Evolutionary conservation across 2,329 filamentous ascomycete species (phyloP).

Genomic region (Trichophyton schoenleinii): DNA sequence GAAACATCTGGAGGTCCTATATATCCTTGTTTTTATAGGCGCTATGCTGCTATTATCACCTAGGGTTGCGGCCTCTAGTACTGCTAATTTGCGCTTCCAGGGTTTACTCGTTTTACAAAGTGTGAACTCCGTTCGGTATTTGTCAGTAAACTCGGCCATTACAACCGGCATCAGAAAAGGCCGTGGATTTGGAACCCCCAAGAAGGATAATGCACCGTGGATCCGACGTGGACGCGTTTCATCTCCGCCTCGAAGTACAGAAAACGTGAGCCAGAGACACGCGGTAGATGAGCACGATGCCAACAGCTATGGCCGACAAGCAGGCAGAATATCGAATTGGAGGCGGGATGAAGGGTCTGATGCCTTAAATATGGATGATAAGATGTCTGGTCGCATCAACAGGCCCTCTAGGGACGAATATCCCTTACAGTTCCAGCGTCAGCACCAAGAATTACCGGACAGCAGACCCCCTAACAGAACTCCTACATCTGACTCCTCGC

Average conservation of each 20-base stretch:
- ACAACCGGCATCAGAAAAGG: slow-evolving; percentile 48
- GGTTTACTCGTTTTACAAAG: background rate
- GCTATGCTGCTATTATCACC: background rate
- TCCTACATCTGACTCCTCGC: too few species aligned
- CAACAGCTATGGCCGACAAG: background rate
- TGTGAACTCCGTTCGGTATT: slow-evolving; percentile 25
- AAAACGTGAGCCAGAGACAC: background rate
- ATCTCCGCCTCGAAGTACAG: background rate
- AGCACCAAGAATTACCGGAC: background rate
- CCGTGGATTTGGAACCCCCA: background rate
- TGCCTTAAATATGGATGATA: background rate
- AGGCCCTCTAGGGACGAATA: background rate
- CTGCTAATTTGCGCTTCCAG: background rate
- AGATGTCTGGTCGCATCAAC: background rate
- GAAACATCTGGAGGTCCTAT: background rate
- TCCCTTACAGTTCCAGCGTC: too few species aligned
- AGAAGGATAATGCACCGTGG: background rate
- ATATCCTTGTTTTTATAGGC: background rate
- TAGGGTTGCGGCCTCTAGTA: background rate
- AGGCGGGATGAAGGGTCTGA: background rate
- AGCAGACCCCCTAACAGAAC: too few species aligned
- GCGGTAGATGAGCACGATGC: background rate
- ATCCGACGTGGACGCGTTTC: background rate
- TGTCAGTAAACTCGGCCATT: slow-evolving; percentile 57
- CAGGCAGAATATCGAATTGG: background rate